Conservation (phyloP, 148 eudicot genomes). For the Tetragonia tetragonoides region DNA sequence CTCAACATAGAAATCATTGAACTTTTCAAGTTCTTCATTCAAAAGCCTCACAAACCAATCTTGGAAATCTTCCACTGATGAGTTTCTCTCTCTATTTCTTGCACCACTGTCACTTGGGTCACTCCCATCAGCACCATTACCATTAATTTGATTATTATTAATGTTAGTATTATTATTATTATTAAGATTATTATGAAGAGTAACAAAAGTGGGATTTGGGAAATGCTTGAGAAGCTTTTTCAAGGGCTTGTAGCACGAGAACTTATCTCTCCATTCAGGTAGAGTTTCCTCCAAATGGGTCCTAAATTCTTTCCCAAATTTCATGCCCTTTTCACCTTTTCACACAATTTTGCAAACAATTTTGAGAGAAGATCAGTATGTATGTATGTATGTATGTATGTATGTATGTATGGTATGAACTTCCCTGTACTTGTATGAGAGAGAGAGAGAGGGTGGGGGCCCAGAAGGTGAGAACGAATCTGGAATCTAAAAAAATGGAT, state of each 20-base stretch:
- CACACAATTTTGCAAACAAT: not conserved
- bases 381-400: too few relatives aligned
- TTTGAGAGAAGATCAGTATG: not conserved
- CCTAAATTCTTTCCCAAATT: slow-evolving; percentile 81
- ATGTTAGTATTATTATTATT: too few relatives aligned
- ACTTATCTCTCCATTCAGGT: slow-evolving; percentile 90
- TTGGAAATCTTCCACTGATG: slow-evolving; percentile 47
- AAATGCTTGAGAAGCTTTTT: slow-evolving; percentile 75
- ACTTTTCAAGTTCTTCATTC: slow-evolving; percentile 82
- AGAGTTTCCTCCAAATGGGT: slow-evolving; percentile 75
- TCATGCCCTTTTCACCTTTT: slow-evolving; percentile 41
- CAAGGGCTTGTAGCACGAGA: slow-evolving; percentile 72
- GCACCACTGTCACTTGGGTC: slow-evolving; percentile 3
- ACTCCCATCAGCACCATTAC: not conserved
- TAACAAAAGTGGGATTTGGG: slow-evolving; percentile 20
- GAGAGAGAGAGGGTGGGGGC: not conserved
- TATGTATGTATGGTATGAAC: too few relatives aligned
- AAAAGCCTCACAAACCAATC: slow-evolving; percentile 78
- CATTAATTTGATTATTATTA: too few relatives aligned
- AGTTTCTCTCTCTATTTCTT: slow-evolving; percentile 3
- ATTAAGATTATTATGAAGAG: not conserved
- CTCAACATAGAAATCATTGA: slow-evolving; percentile 93
- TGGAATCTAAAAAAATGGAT: not conserved
- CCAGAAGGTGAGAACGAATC: not conserved
- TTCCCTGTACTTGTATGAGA: too few relatives aligned